Evolutionary conservation across 2,329 filamentous ascomycete genomes (phyloP), one percentile per base, ranked within the genome.

Genomic region (Rugonectria rugulosa): DNA sequence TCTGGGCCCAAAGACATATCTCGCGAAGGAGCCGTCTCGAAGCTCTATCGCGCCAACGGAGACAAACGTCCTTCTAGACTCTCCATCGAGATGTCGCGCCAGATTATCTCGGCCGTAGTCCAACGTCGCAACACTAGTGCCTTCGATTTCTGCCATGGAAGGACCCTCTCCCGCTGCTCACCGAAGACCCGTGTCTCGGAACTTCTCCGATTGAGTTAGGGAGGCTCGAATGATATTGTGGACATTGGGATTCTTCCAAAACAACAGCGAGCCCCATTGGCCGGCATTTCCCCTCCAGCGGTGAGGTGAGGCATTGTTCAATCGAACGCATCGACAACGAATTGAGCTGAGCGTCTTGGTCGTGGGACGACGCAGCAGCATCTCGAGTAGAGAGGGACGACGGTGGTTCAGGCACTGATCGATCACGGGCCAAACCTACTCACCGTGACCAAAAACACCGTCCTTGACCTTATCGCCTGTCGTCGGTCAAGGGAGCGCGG

Each of bases 251-350:
- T 60, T 64, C 8, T 50, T 49, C 5, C 65, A 68, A 32, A 71
- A 66, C 17, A 56, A 69, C 53, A 59, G 43, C 15, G 56, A 42
- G 7, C 68, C 68, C 68, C 70, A 72, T 64, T 69, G 68, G n/a
- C 43, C 63, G 42, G 53, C 60, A 41, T 64, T 70, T 27, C 65
- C n/a, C n/a, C 71, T 15, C 64, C 53, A 11, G 64, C 62, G 31
- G 43, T 58, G 40, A 73, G 64, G 48, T 67, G 60, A 41, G 67
- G 62, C 31, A 73, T 41, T 8, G 62, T 65, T 9, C 67, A 71
- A 56, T 70, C 64, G 59, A 72, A 70, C 41, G 68, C 69, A 21
- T 63, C 61, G 24, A 68, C 50, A 36, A 73, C 68, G 64, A 71
- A 70, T 24, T 64, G 50, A 47, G 61, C 26, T 64, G 50, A 47